A percentile compares a stretch with the other conserved stretches of the same genome.
Conservation (phyloP, 1,139 yeast species). For the Yamadazyma triangularis region DNA sequence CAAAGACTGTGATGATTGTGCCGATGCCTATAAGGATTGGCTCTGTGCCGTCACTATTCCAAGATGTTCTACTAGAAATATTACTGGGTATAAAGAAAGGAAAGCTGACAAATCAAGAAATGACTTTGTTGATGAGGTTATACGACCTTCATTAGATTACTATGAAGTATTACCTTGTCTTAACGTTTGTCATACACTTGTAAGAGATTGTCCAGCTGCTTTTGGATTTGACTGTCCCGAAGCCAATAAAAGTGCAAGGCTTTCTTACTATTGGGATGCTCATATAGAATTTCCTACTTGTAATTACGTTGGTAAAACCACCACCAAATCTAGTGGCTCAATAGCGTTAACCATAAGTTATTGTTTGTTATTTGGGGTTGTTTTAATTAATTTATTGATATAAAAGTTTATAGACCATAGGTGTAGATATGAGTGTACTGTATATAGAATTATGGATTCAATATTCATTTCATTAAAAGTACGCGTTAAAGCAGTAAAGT, state of each 20-base stretch:
- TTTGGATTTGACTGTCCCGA: constrained; percentile 74
- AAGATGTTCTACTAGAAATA: constrained; percentile 58
- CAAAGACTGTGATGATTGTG: constrained; percentile 69
- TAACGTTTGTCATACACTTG: constrained; percentile 73
- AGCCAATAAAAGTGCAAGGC: constrained; percentile 26
- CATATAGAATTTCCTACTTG: constrained; percentile 35
- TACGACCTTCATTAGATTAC: constrained; percentile 60
- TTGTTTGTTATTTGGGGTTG: constrained; percentile 4
- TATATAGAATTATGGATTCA: no score
- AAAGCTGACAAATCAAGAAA: constrained; percentile 56
- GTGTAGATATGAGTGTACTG: constrained; percentile 2
- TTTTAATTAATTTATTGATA: constrained; percentile 2
- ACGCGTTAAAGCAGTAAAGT: no score
- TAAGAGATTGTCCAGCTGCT: constrained; percentile 76
- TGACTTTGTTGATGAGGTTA: constrained; percentile 47
- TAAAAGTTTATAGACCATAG: no score
- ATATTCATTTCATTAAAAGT: no score
- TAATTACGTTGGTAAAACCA: constrained; percentile 41
- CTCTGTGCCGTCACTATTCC: constrained; percentile 90
- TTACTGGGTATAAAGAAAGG: constrained; percentile 46
- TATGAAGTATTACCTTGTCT: constrained; percentile 85
- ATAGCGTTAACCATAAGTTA: constrained; percentile 1
- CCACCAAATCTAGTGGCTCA: constrained; percentile 4
- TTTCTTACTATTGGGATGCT: constrained; percentile 47
- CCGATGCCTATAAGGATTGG: constrained; percentile 75